These are phyloP conservation scores for Pythium apleroticum DNA, from an alignment of 352 stramenopile species.

Conservation along the genomic window DNA sequence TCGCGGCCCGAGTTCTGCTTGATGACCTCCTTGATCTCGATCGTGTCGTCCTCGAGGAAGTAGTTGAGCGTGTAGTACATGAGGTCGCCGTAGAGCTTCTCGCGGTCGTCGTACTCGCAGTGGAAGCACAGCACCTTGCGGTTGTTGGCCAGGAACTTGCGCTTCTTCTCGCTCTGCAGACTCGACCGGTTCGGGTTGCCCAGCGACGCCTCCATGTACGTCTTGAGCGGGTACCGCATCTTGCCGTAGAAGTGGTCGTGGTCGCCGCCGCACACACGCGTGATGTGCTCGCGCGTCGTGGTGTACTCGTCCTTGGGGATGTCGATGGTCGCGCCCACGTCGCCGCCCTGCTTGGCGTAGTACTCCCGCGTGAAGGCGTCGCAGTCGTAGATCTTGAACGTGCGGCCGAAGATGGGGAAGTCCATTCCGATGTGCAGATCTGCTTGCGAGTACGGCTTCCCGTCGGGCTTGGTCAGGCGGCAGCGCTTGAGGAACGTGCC, in stretches of 20 bases:
- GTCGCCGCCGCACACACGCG: slow-evolving; percentile 67
- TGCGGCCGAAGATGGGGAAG: slow-evolving; percentile 70
- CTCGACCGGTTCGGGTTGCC: slow-evolving; percentile 69
- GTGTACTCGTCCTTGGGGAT: slow-evolving; percentile 86
- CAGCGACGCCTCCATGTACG: slow-evolving; percentile 82
- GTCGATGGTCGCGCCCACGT: slow-evolving; percentile 48
- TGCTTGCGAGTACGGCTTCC: slow-evolving; percentile 43
- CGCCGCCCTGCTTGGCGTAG: slow-evolving; percentile 41
- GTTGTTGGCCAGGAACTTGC: slow-evolving; percentile 86
- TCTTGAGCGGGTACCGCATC: slow-evolving; percentile 75
- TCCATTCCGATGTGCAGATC: slow-evolving; percentile 72
- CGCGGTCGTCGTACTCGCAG: slow-evolving; percentile 82
- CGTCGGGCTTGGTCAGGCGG: slow-evolving; percentile 59
- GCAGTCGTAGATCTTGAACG: slow-evolving; percentile 77
- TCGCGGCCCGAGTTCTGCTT: slow-evolving; percentile 80
- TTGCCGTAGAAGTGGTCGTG: slow-evolving; percentile 77
- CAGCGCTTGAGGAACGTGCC: slow-evolving; percentile 85
- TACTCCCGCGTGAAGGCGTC: slow-evolving; percentile 75
- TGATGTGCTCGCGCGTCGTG: slow-evolving; percentile 73
- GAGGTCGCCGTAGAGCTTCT: slow-evolving; percentile 80
- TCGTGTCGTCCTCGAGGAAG: slow-evolving; percentile 88
- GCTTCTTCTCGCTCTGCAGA: slow-evolving; percentile 75
- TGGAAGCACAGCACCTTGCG: slow-evolving; percentile 86
- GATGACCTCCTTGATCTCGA: slow-evolving; percentile 88
- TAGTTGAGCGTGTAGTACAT: slow-evolving; percentile 81